A percentile compares a stretch with the other conserved stretches of the same genome.
Evolutionary conservation across 2,329 filamentous ascomycete species (phyloP).

Genomic region (Elsinoe batatas): DNA sequence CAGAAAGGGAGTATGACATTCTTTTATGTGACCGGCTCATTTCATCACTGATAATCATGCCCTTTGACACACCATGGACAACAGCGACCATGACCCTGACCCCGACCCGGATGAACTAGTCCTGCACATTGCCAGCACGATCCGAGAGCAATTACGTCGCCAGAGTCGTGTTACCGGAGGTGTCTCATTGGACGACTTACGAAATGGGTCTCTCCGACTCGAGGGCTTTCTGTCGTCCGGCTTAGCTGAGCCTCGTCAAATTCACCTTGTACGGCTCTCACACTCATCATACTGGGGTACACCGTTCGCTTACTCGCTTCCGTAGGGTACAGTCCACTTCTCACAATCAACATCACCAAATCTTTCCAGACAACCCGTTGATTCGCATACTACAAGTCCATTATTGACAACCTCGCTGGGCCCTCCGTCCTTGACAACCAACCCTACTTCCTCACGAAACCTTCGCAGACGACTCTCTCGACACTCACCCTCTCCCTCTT

Average conservation of each 20-base stretch:
- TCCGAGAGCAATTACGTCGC: neutral
- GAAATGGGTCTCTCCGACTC: conserved; percentile 1
- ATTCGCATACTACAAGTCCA: neutral
- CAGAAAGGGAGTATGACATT: neutral
- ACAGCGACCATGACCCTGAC: neutral
- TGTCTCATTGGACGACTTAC: neutral
- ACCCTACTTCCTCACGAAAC: neutral
- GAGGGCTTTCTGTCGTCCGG: conserved; percentile 2
- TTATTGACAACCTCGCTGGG: neutral
- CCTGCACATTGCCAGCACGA: conserved; percentile 8
- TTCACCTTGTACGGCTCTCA: neutral
- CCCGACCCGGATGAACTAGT: neutral
- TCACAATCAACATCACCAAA: neutral
- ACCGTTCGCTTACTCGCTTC: neutral
- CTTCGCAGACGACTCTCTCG: neutral
- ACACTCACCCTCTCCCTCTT: neutral
- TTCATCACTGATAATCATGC: neutral
- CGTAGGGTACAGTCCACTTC: conserved; percentile 3
- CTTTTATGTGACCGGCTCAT: neutral
- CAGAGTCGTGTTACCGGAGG: neutral
- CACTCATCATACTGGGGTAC: neutral
- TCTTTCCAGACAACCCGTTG: neutral
- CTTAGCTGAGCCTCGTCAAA: neutral
- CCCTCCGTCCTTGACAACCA: neutral
- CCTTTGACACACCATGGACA: neutral